Percentiles rank a stretch among this genome's conserved stretches.
These are phyloP conservation scores for Ambrosia hybrid DNA, from an alignment of 140 eudicot species.

Conservation along the genomic window DNA sequence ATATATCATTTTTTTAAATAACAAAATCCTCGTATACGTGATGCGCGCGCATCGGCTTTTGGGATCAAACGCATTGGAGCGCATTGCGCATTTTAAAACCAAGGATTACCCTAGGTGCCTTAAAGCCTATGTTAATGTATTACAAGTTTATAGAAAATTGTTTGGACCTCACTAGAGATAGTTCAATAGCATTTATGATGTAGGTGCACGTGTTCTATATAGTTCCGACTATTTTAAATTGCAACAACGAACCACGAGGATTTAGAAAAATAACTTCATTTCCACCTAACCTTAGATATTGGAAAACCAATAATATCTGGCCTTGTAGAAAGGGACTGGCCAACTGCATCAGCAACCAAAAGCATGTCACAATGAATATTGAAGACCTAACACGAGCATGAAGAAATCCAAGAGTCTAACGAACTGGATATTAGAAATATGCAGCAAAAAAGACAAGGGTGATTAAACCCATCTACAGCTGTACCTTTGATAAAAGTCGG, in stretches of 20 bases:
- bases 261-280: slow-evolving; percentile 12
- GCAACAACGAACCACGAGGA: slow-evolving; percentile 3
- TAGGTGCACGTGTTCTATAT: not conserved
- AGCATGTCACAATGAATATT: slow-evolving; percentile 42
- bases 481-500: slow-evolving; percentile 97
- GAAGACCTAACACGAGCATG: slow-evolving; percentile 28
- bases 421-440: slow-evolving; percentile 11
- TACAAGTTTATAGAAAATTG: too few relatives aligned
- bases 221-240: slow-evolving; percentile 7
- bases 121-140: too few relatives aligned
- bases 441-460: slow-evolving; percentile 4
- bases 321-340: slow-evolving; percentile 97
- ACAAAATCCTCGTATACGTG: too few relatives aligned
- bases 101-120: too few relatives aligned
- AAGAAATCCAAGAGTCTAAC: slow-evolving; percentile 35
- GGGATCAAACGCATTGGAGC: too few relatives aligned
- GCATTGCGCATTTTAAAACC: too few relatives aligned
- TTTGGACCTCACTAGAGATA: too few relatives aligned
- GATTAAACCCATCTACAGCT: slow-evolving; percentile 21
- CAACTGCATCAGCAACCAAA: slow-evolving; percentile 73
- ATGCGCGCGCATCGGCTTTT: too few relatives aligned
- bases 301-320: slow-evolving; percentile 95
- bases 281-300: slow-evolving; percentile 70
- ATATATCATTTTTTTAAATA: too few relatives aligned
- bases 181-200: not conserved